phyloP scores from a whole-genome alignment of 2,329 filamentous ascomycete species.

The Fusarium sp. region DNA sequence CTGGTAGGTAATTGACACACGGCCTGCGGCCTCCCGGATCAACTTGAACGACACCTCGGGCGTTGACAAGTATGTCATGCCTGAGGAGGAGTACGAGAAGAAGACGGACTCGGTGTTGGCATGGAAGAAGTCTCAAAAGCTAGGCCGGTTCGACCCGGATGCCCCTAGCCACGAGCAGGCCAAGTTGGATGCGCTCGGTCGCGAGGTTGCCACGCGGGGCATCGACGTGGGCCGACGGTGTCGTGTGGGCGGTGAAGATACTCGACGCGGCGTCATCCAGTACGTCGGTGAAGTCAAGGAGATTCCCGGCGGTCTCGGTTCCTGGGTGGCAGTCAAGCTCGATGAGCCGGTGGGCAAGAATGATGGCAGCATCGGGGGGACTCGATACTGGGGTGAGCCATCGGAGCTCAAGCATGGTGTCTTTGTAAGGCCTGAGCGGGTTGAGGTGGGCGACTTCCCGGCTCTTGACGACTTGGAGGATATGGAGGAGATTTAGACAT shows the following conservation, averaged over 20 bases:
- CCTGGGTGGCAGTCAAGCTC: conserved; percentile 82
- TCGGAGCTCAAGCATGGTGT: conserved; percentile 79
- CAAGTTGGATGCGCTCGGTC: conserved; percentile 76
- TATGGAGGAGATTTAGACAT: conserved; percentile 77
- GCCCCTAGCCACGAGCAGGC: conserved; percentile 81
- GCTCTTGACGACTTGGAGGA: conserved; percentile 81
- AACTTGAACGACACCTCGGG: conserved; percentile 86
- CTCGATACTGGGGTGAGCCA: conserved; percentile 78
- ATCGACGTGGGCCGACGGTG: conserved; percentile 75
- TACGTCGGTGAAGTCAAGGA: conserved; percentile 83
- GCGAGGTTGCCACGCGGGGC: conserved; percentile 79
- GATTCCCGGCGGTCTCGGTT: conserved; percentile 75
- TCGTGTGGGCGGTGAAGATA: conserved; percentile 76
- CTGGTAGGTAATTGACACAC: conserved; percentile 81
- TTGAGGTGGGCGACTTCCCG: conserved; percentile 82
- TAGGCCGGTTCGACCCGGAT: conserved; percentile 95
- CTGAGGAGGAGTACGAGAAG: conserved; percentile 86
- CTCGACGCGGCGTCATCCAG: conserved; percentile 76
- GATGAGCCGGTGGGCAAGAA: conserved; percentile 89
- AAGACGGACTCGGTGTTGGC: conserved; percentile 91
- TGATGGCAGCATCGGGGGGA: conserved; percentile 78
- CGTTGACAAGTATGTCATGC: conserved; percentile 92
- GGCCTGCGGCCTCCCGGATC: conserved; percentile 80
- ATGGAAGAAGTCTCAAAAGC: conserved; percentile 95
- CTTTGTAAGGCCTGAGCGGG: conserved; percentile 83